Base-by-base conservation (phyloP, 345 rosid species). In the Durio zibethinus region DNA sequence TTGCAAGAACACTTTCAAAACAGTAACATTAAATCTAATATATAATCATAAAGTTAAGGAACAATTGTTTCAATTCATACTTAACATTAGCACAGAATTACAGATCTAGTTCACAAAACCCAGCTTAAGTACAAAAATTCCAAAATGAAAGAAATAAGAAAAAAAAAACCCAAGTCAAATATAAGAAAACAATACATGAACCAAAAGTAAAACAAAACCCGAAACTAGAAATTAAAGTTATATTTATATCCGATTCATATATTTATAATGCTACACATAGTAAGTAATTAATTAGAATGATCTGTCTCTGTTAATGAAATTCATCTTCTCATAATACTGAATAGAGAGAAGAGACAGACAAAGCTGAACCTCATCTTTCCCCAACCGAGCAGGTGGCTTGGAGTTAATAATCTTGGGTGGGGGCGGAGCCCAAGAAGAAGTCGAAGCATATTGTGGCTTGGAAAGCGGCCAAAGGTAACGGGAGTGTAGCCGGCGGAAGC, bases 301-400 rank as follows among this genome's bases (percentile, higher is more conserved):
- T 78, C 74, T 73, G 74, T 65, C 74, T 71, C 78, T 83, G 85
- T 79, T 84, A 53, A 63, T 60, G 80, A 81, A 90, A 91, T 85
- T 90, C 97, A 96, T 93, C 90, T 88, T 91, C 93, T 90, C 98
- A 42, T 86, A 96, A 77, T 82, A 94, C 10, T 87, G 88, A 87
- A 96, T 91, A 31, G 98, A 93, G 53, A 97, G 94, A 66, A 97
- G 83, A 74, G 99, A 94, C 76, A 97, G 80, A 0, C 94, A 92
- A 50, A 97, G 95, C 62, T 91, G 88, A 38, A 91, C 86, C 84
- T 94, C 97, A 65, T 97, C 99, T 68, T 91, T 94, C 52, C 97
- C 94, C 86, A 95, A 88, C 52, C 88, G 83, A 11, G 83, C 80
- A 29, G 86, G 89, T 4, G 87, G 87, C 77, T 88, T 92, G 6